Evolutionary conservation across 805 yeast species (phyloP).

Genomic region (Wickerhamomyces bovis): DNA sequence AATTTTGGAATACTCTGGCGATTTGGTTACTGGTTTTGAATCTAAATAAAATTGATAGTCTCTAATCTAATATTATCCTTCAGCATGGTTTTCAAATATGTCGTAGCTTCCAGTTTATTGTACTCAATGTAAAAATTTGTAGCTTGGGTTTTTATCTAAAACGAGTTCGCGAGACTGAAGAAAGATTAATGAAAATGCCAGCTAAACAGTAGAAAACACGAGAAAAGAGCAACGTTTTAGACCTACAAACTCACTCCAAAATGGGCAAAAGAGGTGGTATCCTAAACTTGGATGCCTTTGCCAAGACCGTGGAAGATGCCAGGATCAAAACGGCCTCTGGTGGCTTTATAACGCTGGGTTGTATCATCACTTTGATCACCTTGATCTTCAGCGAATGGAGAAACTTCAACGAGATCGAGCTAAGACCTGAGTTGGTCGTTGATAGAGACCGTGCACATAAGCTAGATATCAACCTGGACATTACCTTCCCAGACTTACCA

Average conservation of each 20-base stretch:
- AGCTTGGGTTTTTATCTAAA: too few relatives aligned
- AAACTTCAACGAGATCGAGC: conserved; percentile 62
- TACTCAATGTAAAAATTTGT: too few relatives aligned
- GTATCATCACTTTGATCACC: conserved; percentile 53
- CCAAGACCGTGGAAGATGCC: conserved; percentile 93
- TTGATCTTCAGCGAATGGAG: conserved; percentile 69
- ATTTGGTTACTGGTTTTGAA: conserved; percentile 41
- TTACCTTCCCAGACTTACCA: conserved; percentile 79
- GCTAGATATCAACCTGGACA: conserved; percentile 73
- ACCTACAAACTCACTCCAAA: neutral
- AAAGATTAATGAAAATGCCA: neutral
- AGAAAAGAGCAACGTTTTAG: neutral
- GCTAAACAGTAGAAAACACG: neutral
- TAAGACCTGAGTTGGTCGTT: conserved; percentile 80
- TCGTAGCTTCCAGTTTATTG: too few relatives aligned
- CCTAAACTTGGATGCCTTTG: conserved; percentile 77
- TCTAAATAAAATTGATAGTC: conserved; percentile 2
- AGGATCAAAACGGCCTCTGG: conserved; percentile 84
- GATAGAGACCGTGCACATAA: conserved; percentile 75
- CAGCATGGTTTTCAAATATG: neutral
- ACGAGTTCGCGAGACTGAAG: neutral
- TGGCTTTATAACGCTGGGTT: conserved; percentile 75
- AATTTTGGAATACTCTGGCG: conserved; percentile 64
- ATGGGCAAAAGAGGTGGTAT: conserved; percentile 25
- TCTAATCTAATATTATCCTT: neutral